These are phyloP conservation scores for Daldinia sp. DNA, from an alignment of 2,329 filamentous ascomycete species.

Conservation along the genomic window DNA sequence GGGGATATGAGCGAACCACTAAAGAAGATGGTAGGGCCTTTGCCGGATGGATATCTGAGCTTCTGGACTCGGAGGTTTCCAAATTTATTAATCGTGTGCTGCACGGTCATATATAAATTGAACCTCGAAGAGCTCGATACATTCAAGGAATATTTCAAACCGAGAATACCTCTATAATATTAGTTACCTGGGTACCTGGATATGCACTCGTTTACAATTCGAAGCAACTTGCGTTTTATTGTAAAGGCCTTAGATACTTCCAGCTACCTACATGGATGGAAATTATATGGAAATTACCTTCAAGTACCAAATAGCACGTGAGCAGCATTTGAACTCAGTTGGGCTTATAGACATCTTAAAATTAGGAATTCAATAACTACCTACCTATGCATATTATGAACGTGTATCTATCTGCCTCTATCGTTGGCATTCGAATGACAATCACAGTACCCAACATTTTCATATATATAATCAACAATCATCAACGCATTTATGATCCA, in stretches of 20 bases:
- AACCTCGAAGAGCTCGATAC: constrained; percentile 69
- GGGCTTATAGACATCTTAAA: too few species aligned
- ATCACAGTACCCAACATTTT: too few species aligned
- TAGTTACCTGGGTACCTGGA: not conserved
- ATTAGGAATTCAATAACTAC: too few species aligned
- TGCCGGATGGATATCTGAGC: constrained; percentile 81
- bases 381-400: too few species aligned
- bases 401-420: too few species aligned
- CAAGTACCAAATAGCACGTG: too few species aligned
- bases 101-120: constrained; percentile 74
- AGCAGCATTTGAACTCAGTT: too few species aligned
- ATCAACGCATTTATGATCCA: too few species aligned
- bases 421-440: too few species aligned
- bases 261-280: too few species aligned
- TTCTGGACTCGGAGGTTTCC: constrained; percentile 88
- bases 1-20: constrained; percentile 90
- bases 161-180: constrained; percentile 41
- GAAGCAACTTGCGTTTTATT: not conserved
- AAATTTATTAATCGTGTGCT: constrained; percentile 78
- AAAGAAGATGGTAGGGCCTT: constrained; percentile 71
- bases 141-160: constrained; percentile 73
- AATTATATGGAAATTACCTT: too few species aligned
- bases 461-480: too few species aligned
- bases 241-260: not conserved
- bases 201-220: not conserved